phyloP scores from a whole-genome alignment of 257 asterid species.

The Capsicum baccatum region DNA sequence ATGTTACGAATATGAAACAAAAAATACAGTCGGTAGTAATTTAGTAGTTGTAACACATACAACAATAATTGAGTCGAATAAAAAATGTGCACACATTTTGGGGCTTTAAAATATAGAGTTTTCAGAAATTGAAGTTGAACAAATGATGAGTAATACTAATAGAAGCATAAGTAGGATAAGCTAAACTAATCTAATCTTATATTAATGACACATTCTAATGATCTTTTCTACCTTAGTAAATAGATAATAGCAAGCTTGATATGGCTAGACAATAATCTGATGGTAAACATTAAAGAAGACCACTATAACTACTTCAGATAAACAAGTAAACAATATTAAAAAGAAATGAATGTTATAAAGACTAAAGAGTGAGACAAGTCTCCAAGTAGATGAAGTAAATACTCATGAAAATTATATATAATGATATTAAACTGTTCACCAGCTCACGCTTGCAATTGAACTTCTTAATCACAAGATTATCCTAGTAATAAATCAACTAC shows the following conservation, averaged over 20 bases:
- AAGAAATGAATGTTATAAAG: neutral
- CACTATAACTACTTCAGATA: neutral
- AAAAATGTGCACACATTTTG: neutral
- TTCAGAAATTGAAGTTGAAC: neutral
- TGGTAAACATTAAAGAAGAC: neutral
- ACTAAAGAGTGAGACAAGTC: neutral
- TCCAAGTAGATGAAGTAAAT: neutral
- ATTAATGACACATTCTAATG: slow-evolving; percentile 13
- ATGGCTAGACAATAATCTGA: neutral
- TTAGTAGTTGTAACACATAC: too few species aligned
- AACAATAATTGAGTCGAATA: too few species aligned
- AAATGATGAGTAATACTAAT: neutral
- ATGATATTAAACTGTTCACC: neutral
- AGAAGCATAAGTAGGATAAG: neutral
- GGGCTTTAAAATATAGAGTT: neutral
- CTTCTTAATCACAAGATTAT: neutral
- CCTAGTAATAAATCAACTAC: neutral
- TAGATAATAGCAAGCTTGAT: neutral
- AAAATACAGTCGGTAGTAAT: too few species aligned
- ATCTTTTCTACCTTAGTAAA: neutral
- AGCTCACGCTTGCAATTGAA: neutral
- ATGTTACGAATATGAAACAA: too few species aligned
- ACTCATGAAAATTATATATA: neutral
- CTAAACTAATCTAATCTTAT: slow-evolving; percentile 1
- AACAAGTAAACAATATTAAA: neutral